Evolutionary conservation across 306 rosid genomes (phyloP).

Genomic region (Cucurbita maxima): DNA sequence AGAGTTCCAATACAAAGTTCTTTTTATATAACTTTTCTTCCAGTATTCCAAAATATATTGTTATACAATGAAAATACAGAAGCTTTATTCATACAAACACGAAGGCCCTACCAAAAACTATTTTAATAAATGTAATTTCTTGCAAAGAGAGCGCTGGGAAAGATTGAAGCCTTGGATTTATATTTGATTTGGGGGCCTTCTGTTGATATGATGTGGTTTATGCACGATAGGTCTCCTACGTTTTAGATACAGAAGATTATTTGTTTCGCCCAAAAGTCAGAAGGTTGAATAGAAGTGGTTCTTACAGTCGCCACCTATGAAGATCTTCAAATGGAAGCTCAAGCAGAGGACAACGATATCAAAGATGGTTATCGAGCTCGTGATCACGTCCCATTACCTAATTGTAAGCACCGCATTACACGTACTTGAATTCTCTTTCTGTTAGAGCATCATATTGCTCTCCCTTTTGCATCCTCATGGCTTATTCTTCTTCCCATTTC

Average conservation of each 20-base stretch:
- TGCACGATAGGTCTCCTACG: conserved; percentile 41
- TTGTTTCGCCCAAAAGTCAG: conserved; percentile 36
- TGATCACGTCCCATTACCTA: conserved; percentile 4
- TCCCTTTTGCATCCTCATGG: background rate
- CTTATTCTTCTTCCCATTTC: background rate
- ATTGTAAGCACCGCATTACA: background rate
- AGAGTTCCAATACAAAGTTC: background rate
- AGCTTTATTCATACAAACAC: background rate
- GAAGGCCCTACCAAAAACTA: background rate
- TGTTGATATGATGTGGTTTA: background rate
- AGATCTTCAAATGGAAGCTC: conserved; percentile 17
- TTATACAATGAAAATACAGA: background rate
- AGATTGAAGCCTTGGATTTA: background rate
- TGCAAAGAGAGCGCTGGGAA: background rate
- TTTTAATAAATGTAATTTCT: background rate
- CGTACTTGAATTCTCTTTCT: background rate
- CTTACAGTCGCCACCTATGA: conserved; percentile 14
- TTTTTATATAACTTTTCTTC: background rate
- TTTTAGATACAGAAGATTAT: conserved; percentile 54
- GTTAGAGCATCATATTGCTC: background rate
- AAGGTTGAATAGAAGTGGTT: conserved; percentile 2
- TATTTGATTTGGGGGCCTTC: background rate
- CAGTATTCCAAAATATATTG: background rate
- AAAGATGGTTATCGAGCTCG: conserved; percentile 22
- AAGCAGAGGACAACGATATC: conserved; percentile 30